Conservation (phyloP, 257 asterid genomes). For the Solanum lycopersicoides region DNA sequence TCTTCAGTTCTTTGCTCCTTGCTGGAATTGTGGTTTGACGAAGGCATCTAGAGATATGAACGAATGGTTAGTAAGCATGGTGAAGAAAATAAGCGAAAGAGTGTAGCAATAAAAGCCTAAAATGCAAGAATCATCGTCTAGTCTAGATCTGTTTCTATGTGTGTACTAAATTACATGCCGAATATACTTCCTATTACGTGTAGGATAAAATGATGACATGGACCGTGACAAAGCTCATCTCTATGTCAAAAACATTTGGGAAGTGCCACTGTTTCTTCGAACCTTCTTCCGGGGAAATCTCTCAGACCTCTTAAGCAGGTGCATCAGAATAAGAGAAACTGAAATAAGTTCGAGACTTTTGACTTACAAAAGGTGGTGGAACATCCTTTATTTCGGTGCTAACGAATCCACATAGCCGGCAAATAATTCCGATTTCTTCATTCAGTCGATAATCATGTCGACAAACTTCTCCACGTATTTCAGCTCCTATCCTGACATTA, state of each 20-base stretch:
- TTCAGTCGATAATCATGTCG: conserved; percentile 71
- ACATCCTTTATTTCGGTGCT: conserved; percentile 81
- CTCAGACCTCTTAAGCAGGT: neutral
- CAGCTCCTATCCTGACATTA: conserved; percentile 21
- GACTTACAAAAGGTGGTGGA: conserved; percentile 79
- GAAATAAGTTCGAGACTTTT: neutral
- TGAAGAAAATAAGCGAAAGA: neutral
- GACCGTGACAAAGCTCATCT: neutral
- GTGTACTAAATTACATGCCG: neutral
- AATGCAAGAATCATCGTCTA: neutral
- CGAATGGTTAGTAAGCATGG: neutral
- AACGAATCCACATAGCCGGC: conserved; percentile 68
- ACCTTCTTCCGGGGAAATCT: neutral
- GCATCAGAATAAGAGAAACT: neutral
- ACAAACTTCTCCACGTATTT: conserved; percentile 25
- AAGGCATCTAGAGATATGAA: conserved; percentile 24
- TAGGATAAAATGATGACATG: neutral
- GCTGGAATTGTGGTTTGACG: conserved; percentile 15
- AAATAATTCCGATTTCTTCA: conserved; percentile 77
- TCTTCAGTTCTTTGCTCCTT: conserved; percentile 57
- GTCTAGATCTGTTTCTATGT: neutral
- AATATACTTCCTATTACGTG: neutral
- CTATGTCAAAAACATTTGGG: neutral
- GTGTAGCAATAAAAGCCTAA: neutral
- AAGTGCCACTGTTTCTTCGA: neutral